Evolutionary conservation across 768 basidiomycete species (phyloP), one percentile per base, ranked within the genome.

Genomic region (Podaxis mareebaensis): DNA sequence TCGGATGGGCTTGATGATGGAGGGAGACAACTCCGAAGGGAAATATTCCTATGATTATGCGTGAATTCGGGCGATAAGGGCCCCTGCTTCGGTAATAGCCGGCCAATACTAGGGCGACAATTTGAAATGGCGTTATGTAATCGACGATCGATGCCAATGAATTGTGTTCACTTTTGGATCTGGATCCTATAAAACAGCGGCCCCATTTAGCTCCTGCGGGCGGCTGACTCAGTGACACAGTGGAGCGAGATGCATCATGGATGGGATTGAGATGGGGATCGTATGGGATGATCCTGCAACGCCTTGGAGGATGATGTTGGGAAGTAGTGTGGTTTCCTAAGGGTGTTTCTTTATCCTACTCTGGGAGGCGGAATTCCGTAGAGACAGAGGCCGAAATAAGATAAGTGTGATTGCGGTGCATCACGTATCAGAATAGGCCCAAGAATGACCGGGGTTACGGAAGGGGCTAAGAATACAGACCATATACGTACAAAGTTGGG

Each of bases 401-500:
- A 17, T n/a, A 36, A 30, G 58, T 51, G 40, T 52, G 36, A 51
- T 51, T 56, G n/a, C 11, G 20, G n/a, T 42, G 51, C 24, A 53
- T 44, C 51, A 53, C 17, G 39, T 46, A 54, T 54, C 59, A 60
- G 59, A 60, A 59, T 20, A 42, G 55, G 38, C 1, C 42, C 46
- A 48, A 48, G 52, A 53, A 61, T 49, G 61, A 26, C 44, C 53
- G 60, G 22, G 12, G 61, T 55, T 55, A 62, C 61, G 61, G 44
- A 55, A 55, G 59, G 38, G 20, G 51, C 49, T 42, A 51, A 51
- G 49, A n/a, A n/a, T 52, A 33, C 22, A 10, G 7, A 15, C 28
- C 36, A 8, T 53, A 44, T 55, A 62, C 42, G 61, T 62, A 55
- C 61, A 62, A 60, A 30, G 44, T 46, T 17, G 26, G 53, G 22